Percentiles rank a stretch among this genome's conserved stretches.
These are phyloP conservation scores for Fusarium camptoceras DNA, from an alignment of 2,329 filamentous ascomycete species.

Conservation along the genomic window DNA sequence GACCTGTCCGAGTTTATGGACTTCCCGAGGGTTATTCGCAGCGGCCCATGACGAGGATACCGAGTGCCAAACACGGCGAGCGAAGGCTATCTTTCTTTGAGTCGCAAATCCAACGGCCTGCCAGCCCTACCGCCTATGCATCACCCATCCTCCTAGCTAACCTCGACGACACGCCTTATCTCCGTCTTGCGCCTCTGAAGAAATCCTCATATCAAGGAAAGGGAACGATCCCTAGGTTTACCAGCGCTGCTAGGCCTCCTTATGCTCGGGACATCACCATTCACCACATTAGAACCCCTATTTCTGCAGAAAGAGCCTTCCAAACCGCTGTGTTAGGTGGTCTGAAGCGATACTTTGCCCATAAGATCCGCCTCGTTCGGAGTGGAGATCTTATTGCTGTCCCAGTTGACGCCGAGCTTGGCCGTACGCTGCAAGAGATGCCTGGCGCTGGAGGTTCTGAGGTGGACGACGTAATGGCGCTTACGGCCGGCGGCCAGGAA, in stretches of 20 bases:
- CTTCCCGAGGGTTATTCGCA: conserved; percentile 80
- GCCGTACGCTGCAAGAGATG: conserved; percentile 83
- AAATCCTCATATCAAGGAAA: conserved; percentile 62
- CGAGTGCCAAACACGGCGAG: conserved; percentile 64
- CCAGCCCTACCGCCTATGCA: conserved; percentile 74
- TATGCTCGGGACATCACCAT: conserved; percentile 83
- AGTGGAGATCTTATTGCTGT: conserved; percentile 90
- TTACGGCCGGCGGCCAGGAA: conserved; percentile 58
- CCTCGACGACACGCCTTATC: conserved; percentile 79
- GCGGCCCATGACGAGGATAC: conserved; percentile 70
- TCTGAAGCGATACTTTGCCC: conserved; percentile 88
- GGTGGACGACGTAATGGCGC: conserved; percentile 76
- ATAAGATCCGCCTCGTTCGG: conserved; percentile 83
- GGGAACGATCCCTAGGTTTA: conserved; percentile 67
- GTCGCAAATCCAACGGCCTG: conserved; percentile 72
- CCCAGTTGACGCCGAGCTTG: conserved; percentile 86
- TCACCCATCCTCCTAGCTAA: conserved; percentile 92
- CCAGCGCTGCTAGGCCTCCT: conserved; percentile 66
- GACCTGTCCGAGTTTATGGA: conserved; percentile 89
- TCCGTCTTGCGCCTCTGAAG: conserved; percentile 80
- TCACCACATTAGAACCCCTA: conserved; percentile 87
- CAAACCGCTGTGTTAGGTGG: conserved; percentile 89
- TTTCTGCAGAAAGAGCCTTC: conserved; percentile 85
- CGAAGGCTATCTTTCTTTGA: conserved; percentile 73
- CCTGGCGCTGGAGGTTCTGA: conserved; percentile 68